Evolutionary conservation across 2,329 filamentous ascomycete species (phyloP).

Genomic region (Sarocladium kiliense): DNA sequence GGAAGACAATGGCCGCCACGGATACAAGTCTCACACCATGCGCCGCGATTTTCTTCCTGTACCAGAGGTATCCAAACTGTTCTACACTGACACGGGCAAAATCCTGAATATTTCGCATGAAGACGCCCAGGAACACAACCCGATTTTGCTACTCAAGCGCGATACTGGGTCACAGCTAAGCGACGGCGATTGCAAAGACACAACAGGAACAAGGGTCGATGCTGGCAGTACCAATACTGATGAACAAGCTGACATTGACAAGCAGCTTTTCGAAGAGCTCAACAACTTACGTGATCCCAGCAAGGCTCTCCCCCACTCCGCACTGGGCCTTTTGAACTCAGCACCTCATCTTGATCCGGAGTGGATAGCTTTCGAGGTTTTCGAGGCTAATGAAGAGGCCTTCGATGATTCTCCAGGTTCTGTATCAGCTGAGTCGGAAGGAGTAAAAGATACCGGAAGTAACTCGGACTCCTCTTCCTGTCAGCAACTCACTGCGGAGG

Average conservation of each 20-base stretch:
- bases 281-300: not conserved
- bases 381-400: slow-evolving; percentile 53
- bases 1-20: not conserved
- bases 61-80: slow-evolving; percentile 73
- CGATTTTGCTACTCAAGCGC: slow-evolving; percentile 28
- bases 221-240: slow-evolving; percentile 14
- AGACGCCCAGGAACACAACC: slow-evolving; percentile 41
- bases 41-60: slow-evolving; percentile 48
- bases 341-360: slow-evolving; percentile 68
- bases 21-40: slow-evolving; percentile 18
- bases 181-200: not conserved
- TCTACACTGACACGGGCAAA: slow-evolving; percentile 86
- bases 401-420: slow-evolving; percentile 12
- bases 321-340: not conserved
- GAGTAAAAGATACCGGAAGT: not conserved
- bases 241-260: slow-evolving; percentile 41
- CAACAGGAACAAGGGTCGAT: not conserved
- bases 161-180: slow-evolving; percentile 14
- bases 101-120: slow-evolving; percentile 70
- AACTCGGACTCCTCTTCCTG: not conserved
- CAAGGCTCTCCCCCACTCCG: not conserved
- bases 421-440: not conserved
- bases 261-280: slow-evolving; percentile 32
- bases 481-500: not conserved
- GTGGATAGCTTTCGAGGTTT: slow-evolving; percentile 89